Evolutionary conservation across 768 basidiomycete species (phyloP).

Genomic region (Auriculariales sp.): DNA sequence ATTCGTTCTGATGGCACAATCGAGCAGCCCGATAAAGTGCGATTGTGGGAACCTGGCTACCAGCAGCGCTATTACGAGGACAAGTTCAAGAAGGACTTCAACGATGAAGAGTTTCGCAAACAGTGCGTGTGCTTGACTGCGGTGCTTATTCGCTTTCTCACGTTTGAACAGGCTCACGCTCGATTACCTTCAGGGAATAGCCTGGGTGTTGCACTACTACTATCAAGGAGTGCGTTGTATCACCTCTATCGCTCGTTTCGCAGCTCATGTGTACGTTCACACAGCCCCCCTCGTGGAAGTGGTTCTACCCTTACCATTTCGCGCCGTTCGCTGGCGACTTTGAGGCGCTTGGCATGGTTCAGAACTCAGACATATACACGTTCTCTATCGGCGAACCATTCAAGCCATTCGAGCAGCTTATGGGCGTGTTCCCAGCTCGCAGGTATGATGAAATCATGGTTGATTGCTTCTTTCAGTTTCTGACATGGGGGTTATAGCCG

Average conservation of each 20-base stretch:
- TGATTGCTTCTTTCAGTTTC: neutral
- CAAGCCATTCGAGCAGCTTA: constrained; percentile 92
- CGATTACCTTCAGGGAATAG: constrained; percentile 84
- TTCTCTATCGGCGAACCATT: constrained; percentile 81
- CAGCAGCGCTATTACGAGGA: constrained; percentile 86
- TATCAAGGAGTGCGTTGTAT: constrained; percentile 76
- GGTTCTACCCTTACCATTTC: constrained; percentile 98
- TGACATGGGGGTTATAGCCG: constrained; percentile 33
- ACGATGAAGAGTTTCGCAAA: constrained; percentile 59
- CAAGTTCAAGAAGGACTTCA: constrained; percentile 70
- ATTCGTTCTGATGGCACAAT: constrained; percentile 88
- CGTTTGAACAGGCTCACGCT: constrained; percentile 47
- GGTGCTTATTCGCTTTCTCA: neutral
- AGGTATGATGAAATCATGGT: constrained; percentile 35
- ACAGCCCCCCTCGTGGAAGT: constrained; percentile 89
- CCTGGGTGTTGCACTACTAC: constrained; percentile 95
- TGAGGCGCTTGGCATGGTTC: constrained; percentile 35
- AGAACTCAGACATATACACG: too few species aligned
- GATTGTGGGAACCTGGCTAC: constrained; percentile 94
- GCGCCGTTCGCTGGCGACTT: constrained; percentile 97
- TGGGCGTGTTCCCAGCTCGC: constrained; percentile 95
- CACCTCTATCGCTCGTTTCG: neutral
- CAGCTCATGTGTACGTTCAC: constrained; percentile 8
- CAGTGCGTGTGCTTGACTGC: constrained; percentile 31
- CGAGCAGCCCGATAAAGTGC: constrained; percentile 80